Conservation (phyloP, 805 yeast genomes). For the Debaryomyces prosopidis region DNA sequence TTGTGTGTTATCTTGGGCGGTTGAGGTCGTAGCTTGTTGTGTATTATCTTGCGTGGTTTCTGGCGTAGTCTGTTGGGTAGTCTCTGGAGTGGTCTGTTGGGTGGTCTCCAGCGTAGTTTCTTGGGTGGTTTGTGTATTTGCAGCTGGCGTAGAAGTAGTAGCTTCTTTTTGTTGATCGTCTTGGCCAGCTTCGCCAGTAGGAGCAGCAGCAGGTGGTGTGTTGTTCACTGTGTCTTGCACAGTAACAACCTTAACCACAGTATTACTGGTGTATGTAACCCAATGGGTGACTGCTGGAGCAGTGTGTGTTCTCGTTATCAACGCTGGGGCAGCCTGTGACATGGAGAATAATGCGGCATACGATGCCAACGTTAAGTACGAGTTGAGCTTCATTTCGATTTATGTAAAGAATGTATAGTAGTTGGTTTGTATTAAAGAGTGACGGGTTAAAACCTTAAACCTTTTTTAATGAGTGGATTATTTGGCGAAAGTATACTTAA, state of each 20-base stretch:
- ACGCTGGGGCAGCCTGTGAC: constrained; percentile 23
- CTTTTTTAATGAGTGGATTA: neutral
- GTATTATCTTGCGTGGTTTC: constrained; percentile 10
- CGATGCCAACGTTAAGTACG: neutral
- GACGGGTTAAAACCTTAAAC: neutral
- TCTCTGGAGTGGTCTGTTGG: constrained; percentile 5
- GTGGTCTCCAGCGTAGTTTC: constrained; percentile 3
- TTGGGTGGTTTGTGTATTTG: constrained; percentile 7
- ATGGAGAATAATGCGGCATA: constrained; percentile 14
- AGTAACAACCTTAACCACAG: constrained; percentile 12
- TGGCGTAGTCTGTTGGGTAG: constrained; percentile 7
- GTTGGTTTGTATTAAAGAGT: constrained; percentile 1
- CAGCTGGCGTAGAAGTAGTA: constrained; percentile 6
- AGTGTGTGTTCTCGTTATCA: constrained; percentile 24
- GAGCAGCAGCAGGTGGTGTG: constrained; percentile 19
- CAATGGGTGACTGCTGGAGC: constrained; percentile 28
- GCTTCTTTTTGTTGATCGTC: constrained; percentile 19
- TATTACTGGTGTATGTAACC: constrained; percentile 20
- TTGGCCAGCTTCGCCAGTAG: constrained; percentile 11
- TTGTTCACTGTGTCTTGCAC: constrained; percentile 15
- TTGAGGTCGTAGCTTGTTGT: constrained; percentile 3
- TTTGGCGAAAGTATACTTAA: neutral
- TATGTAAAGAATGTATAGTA: constrained; percentile 1
- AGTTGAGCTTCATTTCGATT: constrained; percentile 2
- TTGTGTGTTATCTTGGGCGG: neutral